phyloP scores from a whole-genome alignment of 2,329 filamentous ascomycete genomes.

The Colletotrichum somersetense region DNA sequence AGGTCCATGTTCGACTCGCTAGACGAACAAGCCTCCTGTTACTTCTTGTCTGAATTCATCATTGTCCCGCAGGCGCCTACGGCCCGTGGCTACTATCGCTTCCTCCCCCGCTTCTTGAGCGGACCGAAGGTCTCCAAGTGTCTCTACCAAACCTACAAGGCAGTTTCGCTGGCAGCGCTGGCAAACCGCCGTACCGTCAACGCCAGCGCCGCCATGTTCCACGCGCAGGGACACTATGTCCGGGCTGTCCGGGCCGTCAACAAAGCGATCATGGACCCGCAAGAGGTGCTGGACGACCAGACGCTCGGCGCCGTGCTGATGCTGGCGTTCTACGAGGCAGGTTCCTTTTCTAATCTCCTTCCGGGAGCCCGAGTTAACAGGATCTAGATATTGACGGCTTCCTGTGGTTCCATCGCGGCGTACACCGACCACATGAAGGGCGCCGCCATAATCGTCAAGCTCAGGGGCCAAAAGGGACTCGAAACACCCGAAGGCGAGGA shows the following conservation, averaged over 20 bases:
- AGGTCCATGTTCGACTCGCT: constrained; percentile 36
- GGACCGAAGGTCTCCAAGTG: constrained; percentile 39
- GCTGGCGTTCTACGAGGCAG: constrained; percentile 42
- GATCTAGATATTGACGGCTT: constrained; percentile 39
- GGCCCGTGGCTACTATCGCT: constrained; percentile 40
- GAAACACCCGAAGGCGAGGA: constrained; percentile 43
- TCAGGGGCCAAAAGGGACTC: constrained; percentile 42
- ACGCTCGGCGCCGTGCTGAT: constrained; percentile 41
- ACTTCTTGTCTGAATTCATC: constrained; percentile 42
- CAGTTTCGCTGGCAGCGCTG: constrained; percentile 40
- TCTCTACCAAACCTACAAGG: constrained; percentile 39
- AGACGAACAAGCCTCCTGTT: constrained; percentile 40
- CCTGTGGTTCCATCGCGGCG: constrained; percentile 41
- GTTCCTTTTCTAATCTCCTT: neutral
- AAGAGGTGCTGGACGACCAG: constrained; percentile 37
- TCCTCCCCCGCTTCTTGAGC: constrained; percentile 39
- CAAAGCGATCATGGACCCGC: constrained; percentile 40
- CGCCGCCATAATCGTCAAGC: constrained; percentile 44
- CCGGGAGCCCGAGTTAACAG: neutral
- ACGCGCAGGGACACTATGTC: constrained; percentile 42
- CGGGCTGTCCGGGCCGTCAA: constrained; percentile 41
- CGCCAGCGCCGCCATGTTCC: constrained; percentile 20
- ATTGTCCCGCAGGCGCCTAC: constrained; percentile 31
- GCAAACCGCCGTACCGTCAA: constrained; percentile 29
- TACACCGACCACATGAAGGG: constrained; percentile 45